These are phyloP conservation scores for Huntiella decipiens DNA, from an alignment of 2,329 filamentous ascomycete species.

Conservation along the genomic window DNA sequence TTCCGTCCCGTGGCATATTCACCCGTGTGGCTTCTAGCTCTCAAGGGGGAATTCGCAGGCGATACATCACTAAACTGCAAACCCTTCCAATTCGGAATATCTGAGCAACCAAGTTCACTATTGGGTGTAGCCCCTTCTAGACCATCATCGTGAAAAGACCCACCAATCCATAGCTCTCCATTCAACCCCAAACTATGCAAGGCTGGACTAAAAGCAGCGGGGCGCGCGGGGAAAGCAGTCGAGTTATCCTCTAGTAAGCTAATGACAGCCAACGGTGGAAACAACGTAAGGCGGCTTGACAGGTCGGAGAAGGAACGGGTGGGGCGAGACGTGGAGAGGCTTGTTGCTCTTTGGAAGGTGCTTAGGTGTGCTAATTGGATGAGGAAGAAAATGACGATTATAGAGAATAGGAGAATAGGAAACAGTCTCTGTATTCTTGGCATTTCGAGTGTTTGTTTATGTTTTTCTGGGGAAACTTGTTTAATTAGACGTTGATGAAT, in stretches of 20 bases:
- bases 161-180: constrained; percentile 83
- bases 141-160: constrained; percentile 69
- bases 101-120: constrained; percentile 84
- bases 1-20: neutral
- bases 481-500: no score
- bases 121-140: constrained; percentile 45
- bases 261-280: constrained; percentile 88
- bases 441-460: no score
- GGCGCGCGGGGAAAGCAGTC: constrained; percentile 84
- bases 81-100: constrained; percentile 68
- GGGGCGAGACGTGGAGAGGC: constrained; percentile 12
- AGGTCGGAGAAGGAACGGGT: constrained; percentile 40
- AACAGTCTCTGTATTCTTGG: no score
- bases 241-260: constrained; percentile 95
- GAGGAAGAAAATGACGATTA: no score
- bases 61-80: constrained; percentile 20
- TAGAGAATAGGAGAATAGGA: no score
- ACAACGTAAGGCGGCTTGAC: constrained; percentile 64
- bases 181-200: constrained; percentile 61
- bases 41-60: neutral
- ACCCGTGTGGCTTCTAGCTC: constrained; percentile 12
- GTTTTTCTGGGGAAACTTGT: no score
- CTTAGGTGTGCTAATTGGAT: no score
- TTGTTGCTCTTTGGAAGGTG: no score
- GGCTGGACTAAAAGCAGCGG: constrained; percentile 76